phyloP scores from a whole-genome alignment of 1,284 basidiomycete species.

The Cryptococcus sp. region DNA sequence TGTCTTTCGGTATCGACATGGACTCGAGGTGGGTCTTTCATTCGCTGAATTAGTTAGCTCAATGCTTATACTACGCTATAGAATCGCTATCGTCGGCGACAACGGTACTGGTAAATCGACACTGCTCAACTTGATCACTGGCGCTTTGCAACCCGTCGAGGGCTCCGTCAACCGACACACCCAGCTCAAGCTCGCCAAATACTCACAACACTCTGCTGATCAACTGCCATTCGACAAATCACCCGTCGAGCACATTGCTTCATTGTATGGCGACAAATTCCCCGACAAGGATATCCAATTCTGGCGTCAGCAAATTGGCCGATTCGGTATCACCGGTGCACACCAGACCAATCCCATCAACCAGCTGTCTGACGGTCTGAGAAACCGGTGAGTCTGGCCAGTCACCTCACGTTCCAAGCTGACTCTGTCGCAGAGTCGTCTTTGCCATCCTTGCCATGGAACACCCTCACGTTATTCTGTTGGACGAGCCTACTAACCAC shows the following conservation, averaged over 20 bases:
- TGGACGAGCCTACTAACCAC: slow-evolving; percentile 65
- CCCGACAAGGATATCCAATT: slow-evolving; percentile 89
- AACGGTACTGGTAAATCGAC: slow-evolving; percentile 99
- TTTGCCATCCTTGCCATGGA: slow-evolving; percentile 75
- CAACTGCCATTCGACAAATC: slow-evolving; percentile 92
- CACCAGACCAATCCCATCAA: slow-evolving; percentile 94
- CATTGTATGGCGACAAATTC: slow-evolving; percentile 75
- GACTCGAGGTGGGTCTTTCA: slow-evolving; percentile 44
- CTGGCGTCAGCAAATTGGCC: slow-evolving; percentile 91
- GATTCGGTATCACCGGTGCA: slow-evolving; percentile 90
- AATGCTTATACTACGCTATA: slow-evolving; percentile 11
- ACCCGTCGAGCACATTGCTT: slow-evolving; percentile 93
- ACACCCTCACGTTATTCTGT: slow-evolving; percentile 82
- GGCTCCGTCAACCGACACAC: slow-evolving; percentile 88
- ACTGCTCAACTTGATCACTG: slow-evolving; percentile 90
- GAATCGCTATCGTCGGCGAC: slow-evolving; percentile 91
- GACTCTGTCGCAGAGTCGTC: slow-evolving; percentile 52
- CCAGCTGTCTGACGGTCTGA: slow-evolving; percentile 91
- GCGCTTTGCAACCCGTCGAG: slow-evolving; percentile 74
- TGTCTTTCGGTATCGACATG: slow-evolving; percentile 90
- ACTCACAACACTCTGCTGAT: slow-evolving; percentile 98
- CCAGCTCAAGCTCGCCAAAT: slow-evolving; percentile 90
- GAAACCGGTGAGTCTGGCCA: slow-evolving; percentile 70
- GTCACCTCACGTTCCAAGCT: neutral
- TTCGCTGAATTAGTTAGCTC: neutral